Conservation (phyloP, 305 asterid species). For the Ilex paraguariensis region DNA sequence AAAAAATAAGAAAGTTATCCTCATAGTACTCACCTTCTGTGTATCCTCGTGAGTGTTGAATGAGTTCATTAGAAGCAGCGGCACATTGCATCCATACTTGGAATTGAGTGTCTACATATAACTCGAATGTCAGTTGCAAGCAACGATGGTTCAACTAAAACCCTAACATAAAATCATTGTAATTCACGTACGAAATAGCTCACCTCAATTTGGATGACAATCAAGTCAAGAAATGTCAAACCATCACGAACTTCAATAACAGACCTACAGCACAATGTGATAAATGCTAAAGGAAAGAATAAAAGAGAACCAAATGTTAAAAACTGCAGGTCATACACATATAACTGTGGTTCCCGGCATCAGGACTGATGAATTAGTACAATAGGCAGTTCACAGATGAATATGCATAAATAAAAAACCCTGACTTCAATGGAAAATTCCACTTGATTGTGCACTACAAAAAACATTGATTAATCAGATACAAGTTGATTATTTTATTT, state of each 20-base stretch:
- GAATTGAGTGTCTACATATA: constrained; percentile 70
- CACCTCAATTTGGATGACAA: constrained; percentile 97
- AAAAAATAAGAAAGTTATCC: background rate
- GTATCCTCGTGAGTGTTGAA: constrained; percentile 98
- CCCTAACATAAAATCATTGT: too few relatives aligned
- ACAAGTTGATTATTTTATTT: too few relatives aligned
- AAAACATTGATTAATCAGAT: too few relatives aligned
- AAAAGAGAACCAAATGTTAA: too few relatives aligned
- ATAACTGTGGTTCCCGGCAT: too few relatives aligned
- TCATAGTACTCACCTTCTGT: constrained; percentile 49
- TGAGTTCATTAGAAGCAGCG: constrained; percentile 92
- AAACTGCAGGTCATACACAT: too few relatives aligned
- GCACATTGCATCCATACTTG: constrained; percentile 85
- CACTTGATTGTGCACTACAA: too few relatives aligned
- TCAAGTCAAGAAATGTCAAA: constrained; percentile 94
- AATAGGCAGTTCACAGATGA: too few relatives aligned
- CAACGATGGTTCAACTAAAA: background rate
- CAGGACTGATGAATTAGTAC: too few relatives aligned
- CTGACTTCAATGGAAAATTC: too few relatives aligned
- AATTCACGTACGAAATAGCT: background rate
- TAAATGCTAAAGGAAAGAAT: too few relatives aligned
- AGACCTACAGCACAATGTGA: constrained; percentile 42
- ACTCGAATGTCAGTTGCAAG: constrained; percentile 19
- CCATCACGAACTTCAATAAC: constrained; percentile 97
- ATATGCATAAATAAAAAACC: too few relatives aligned